A percentile compares a stretch with the other conserved stretches of the same genome.
phyloP scores from a whole-genome alignment of 441 rosid genomes.

The Gossypium lobatum region DNA sequence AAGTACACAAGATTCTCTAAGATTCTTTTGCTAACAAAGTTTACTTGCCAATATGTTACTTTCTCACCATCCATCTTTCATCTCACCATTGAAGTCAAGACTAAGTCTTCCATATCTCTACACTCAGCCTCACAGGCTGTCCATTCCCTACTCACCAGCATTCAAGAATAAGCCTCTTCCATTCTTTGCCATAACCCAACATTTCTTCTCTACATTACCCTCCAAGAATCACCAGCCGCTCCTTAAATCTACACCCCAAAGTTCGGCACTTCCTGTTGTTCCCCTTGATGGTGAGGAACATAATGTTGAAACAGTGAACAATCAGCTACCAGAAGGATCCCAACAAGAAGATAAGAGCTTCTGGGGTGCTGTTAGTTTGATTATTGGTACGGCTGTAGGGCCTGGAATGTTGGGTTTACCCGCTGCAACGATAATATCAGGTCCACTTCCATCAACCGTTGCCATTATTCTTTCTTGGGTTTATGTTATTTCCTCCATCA shows the following conservation, averaged over 20 bases:
- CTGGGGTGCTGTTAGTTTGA: conserved; percentile 91
- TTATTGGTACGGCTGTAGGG: conserved; percentile 87
- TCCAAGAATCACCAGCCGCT: conserved; percentile 13
- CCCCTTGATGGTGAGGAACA: conserved; percentile 13
- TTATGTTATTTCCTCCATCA: conserved; percentile 74
- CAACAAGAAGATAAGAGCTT: conserved; percentile 38
- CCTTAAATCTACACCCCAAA: conserved; percentile 25
- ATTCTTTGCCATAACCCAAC: not conserved
- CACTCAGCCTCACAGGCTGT: conserved; percentile 14
- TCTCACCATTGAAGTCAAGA: conserved; percentile 29
- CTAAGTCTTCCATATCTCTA: conserved; percentile 20
- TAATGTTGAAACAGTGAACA: conserved; percentile 12
- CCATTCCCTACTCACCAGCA: conserved; percentile 16
- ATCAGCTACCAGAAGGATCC: conserved; percentile 17
- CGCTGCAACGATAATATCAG: conserved; percentile 72
- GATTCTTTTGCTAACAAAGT: not conserved
- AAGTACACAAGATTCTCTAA: not conserved
- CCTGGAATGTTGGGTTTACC: conserved; percentile 91
- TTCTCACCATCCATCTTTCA: conserved; percentile 25
- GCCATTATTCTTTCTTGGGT: conserved; percentile 71
- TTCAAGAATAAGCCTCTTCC: conserved; percentile 14
- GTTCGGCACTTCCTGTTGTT: conserved; percentile 13
- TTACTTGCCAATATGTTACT: conserved; percentile 35
- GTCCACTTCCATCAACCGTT: conserved; percentile 66
- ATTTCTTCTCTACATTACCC: not conserved